phyloP scores from a whole-genome alignment of 169 alveolate species.

The Cryptosporidium ubiquitum region DNA sequence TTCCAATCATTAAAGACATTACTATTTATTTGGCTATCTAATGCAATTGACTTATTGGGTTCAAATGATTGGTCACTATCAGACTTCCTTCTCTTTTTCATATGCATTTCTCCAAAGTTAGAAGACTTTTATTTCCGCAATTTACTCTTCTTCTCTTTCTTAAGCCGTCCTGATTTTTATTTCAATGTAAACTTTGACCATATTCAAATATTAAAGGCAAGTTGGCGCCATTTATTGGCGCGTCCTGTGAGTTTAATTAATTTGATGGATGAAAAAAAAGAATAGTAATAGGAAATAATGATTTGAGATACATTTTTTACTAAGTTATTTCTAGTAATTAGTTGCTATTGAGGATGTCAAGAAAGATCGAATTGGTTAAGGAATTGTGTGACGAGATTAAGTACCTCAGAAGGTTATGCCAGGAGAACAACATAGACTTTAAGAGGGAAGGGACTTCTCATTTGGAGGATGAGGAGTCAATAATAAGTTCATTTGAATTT shows the following conservation, averaged over 20 bases:
- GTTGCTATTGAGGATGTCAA: not conserved
- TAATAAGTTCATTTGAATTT: conserved; percentile 61
- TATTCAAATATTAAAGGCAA: not conserved
- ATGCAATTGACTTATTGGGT: not conserved
- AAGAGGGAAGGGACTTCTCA: conserved; percentile 48
- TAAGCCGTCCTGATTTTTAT: not conserved
- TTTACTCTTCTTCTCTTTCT: not conserved
- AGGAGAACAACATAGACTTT: conserved; percentile 18
- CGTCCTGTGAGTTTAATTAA: conserved; percentile 8
- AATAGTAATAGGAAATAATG: not conserved
- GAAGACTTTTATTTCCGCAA: not conserved
- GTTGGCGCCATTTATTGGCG: conserved; percentile 15
- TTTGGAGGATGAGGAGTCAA: conserved; percentile 60
- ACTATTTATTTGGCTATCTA: not conserved
- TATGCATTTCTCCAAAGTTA: not conserved
- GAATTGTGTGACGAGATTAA: conserved; percentile 27
- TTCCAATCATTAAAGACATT: conserved; percentile 64
- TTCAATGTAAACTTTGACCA: conserved; percentile 5
- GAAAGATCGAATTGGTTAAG: conserved; percentile 37
- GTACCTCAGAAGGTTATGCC: conserved; percentile 49
- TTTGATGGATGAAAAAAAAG: not conserved
- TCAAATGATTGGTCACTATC: not conserved
- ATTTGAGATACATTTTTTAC: not conserved
- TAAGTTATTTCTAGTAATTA: not conserved
- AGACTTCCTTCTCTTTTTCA: conserved; percentile 19